These are phyloP conservation scores for Tricholoma furcatifolium DNA, from an alignment of 768 basidiomycete genomes.

Conservation along the genomic window DNA sequence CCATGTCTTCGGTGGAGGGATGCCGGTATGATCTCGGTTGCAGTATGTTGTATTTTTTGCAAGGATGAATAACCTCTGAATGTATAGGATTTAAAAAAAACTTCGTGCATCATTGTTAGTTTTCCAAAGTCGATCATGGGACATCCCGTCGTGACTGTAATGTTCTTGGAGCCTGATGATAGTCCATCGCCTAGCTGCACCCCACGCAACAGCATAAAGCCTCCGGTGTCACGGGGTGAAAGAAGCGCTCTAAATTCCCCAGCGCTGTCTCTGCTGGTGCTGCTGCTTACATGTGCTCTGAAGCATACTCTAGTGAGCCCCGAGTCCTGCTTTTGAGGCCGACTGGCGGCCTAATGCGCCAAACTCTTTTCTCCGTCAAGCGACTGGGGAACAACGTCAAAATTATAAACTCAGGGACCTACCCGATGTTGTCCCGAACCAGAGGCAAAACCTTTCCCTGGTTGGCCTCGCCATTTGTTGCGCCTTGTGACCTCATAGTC, in stretches of 20 bases:
- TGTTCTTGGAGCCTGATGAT: background rate
- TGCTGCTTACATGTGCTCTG: too few species aligned
- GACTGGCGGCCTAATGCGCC: too few species aligned
- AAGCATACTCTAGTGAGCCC: too few species aligned
- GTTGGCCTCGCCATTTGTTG: slow-evolving; percentile 23
- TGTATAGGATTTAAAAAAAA: background rate
- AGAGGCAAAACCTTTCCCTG: slow-evolving; percentile 12
- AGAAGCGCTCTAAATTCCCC: background rate
- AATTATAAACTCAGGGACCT: background rate
- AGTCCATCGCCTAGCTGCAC: background rate
- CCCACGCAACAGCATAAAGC: background rate
- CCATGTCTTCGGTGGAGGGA: too few species aligned
- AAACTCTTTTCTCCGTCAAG: background rate
- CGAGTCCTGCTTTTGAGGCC: too few species aligned
- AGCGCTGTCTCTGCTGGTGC: too few species aligned
- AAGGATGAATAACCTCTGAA: background rate
- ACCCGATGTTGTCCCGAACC: slow-evolving; percentile 24
- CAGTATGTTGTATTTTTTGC: background rate
- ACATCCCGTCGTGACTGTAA: background rate
- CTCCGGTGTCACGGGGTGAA: background rate
- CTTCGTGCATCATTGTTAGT: background rate
- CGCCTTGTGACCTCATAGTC: slow-evolving; percentile 26
- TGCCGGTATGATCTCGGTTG: slow-evolving; percentile 14
- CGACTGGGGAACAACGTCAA: background rate
- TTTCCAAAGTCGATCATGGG: background rate